Percentiles rank a stretch among this genome's conserved stretches.
phyloP scores from a whole-genome alignment of 805 yeast species.

The Grigorovia jiainica region DNA sequence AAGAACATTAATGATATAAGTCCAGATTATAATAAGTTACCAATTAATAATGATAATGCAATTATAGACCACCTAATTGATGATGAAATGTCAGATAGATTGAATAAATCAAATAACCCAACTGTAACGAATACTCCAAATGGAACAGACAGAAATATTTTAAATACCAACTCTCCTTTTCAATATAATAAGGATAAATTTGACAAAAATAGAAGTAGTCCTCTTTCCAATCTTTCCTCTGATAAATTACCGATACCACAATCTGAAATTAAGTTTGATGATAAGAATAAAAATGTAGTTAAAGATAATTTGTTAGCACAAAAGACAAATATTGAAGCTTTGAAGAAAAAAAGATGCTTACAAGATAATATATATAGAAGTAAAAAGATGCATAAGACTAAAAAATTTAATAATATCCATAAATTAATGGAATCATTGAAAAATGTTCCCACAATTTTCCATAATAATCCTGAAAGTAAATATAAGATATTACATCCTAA shows the following conservation, averaged over 20 bases:
- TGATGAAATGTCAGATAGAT: too few relatives aligned
- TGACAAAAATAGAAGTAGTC: background rate
- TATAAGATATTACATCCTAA: slow-evolving; percentile 11
- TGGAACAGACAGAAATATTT: too few relatives aligned
- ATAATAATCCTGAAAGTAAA: slow-evolving; percentile 14
- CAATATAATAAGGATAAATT: background rate
- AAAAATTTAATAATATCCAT: background rate
- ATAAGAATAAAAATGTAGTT: slow-evolving; percentile 7
- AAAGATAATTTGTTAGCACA: slow-evolving; percentile 15
- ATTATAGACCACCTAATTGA: too few relatives aligned
- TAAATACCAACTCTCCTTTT: background rate
- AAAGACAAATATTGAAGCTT: slow-evolving; percentile 12
- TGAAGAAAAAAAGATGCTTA: slow-evolving; percentile 8
- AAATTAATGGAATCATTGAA: slow-evolving; percentile 12
- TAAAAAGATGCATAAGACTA: background rate
- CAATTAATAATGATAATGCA: too few relatives aligned
- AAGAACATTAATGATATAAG: too few relatives aligned
- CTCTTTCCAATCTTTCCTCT: background rate
- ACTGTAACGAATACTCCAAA: too few relatives aligned
- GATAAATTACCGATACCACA: background rate
- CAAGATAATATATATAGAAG: background rate
- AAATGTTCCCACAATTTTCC: slow-evolving; percentile 15
- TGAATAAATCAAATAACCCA: too few relatives aligned
- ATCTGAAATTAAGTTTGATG: slow-evolving; percentile 6
- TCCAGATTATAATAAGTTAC: too few relatives aligned